A percentile compares a stretch with the other conserved stretches of the same genome.
These are phyloP conservation scores for Mycena albidolilacea DNA, from an alignment of 768 basidiomycete genomes.

Conservation along the genomic window DNA sequence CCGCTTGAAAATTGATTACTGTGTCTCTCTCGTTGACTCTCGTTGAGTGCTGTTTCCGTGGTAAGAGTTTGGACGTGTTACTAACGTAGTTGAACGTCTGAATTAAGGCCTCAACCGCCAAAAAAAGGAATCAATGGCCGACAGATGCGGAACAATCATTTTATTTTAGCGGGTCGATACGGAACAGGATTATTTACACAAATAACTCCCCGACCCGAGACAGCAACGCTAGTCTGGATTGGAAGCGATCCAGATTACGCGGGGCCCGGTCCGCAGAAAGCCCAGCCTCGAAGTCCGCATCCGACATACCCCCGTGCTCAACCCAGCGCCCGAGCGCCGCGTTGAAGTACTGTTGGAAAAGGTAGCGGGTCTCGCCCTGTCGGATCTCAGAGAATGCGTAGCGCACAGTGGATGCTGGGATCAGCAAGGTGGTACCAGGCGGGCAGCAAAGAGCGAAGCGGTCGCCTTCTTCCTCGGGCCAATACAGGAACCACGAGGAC, in stretches of 20 bases:
- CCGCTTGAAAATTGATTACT: too few species aligned
- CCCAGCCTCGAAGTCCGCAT: neutral
- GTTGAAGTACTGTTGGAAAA: slow-evolving; percentile 12
- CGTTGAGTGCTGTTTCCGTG: too few species aligned
- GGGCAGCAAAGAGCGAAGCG: neutral
- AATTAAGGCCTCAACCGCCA: too few species aligned
- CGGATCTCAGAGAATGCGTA: neutral
- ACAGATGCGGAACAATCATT: too few species aligned
- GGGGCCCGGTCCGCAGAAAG: neutral
- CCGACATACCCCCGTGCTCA: neutral
- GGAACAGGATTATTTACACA: neutral
- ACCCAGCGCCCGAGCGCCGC: slow-evolving; percentile 1
- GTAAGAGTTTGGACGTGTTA: too few species aligned
- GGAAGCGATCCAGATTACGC: neutral
- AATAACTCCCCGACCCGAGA: neutral
- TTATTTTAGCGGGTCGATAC: too few species aligned
- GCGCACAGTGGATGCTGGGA: neutral
- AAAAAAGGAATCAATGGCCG: too few species aligned
- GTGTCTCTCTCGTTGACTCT: too few species aligned
- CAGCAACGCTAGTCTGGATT: neutral
- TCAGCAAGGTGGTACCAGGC: neutral
- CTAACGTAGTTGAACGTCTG: too few species aligned
- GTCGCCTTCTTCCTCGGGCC: neutral
- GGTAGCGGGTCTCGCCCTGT: neutral
- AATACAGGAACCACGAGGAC: slow-evolving; percentile 6